Evolutionary conservation across 2,329 filamentous ascomycete species (phyloP), one percentile per base, ranked within the genome.

Genomic region (Aulographum hederae): DNA sequence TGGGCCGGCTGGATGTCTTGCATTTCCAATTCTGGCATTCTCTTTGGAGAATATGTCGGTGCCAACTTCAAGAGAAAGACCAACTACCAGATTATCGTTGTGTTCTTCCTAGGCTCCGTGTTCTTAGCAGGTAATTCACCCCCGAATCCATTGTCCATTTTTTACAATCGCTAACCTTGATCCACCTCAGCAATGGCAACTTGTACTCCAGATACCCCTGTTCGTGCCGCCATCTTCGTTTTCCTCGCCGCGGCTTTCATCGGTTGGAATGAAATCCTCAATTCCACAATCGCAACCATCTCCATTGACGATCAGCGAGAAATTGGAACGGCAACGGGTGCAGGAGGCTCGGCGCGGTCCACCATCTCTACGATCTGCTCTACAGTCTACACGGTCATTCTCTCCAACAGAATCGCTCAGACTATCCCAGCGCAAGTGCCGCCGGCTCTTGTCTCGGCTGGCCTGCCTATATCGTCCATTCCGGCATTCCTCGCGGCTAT

Each of bases 331-430:
- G 39, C 40, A 12, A 35, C 37, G 5, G 37, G 40, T 19, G 34
- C 37, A 12, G 41, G 38, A 3, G 34, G 38, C 4, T 41, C 39
- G 4, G 26, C 34, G n/a, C 34, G 38, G 4, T 38, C 37, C 6
- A 28, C 32, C 8, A 42, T 42, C 23, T 38, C 37, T 8, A 42
- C 37, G n/a, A 30, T 41, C 10, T 39, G 38, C n/a, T 33, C 31
- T 2, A 41, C 38, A 16, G 51, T 60, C 5, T 60, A 58, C 37
- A 48, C 47, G 4, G 48, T 52, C 1, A 54, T 58, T 25, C 37
- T 60, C 6, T 49, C 44, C 17, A 54, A 56, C 34, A 47, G 57
- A 3, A 43, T 57, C 3, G 38, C 44, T 1, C 43, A 38, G 4
- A 54, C 52, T 1, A 45, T 60, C 2, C 50, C 54, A 2, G 37